Base-by-base conservation (phyloP, 1,284 basidiomycete species). In the Fomitopsis schrenkii region DNA sequence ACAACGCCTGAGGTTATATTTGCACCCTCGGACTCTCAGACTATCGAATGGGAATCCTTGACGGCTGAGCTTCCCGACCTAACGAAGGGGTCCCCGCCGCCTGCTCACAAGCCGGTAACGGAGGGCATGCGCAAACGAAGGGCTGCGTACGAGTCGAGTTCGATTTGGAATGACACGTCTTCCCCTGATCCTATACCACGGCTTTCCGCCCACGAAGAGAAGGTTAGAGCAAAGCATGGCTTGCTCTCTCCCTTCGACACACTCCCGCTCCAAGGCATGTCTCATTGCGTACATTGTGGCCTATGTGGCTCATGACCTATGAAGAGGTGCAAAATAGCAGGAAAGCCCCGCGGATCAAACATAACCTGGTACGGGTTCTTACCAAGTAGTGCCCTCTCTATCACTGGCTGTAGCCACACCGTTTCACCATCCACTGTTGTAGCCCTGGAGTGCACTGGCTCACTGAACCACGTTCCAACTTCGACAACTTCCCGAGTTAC, bases 401-500 rank as follows among this genome's bases (percentile, higher is more conserved):
- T 35, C 36, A 30, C 8, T 55, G 12, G 15, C 6, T 28, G 22
- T 19, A 7, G 33, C 42, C 19, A 48, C 36, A 36, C 55, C 65
- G 62, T 59, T 30, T 57, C 15, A 46, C 19, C 45, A 54, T 61
- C 46, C 57, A 14, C 17, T 33, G 12, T 9, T 26, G 19, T 19
- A 95, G 93, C 67, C 93, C 93, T 3, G 95, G 95, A n/a, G 90
- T 97, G 0, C 93, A 97, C 70, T 94, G 92, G 87, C 75, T 98
- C 2, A 86, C 88, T 68, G 95, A 99, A 69, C 91, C 93, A 1
- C 83, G 93, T 9, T 92, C 94, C 0, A 83, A 86, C 6, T 90
- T 94, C 7, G 97, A 94, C 77, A 97, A 97, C 72, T 98, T 94
- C 71, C 76, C 87, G 0, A 83, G 86, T 1, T 84, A 83, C 69